Conservation (phyloP, 495 filamentous ascomycete species). For the Aspergillus haitiensis region DNA sequence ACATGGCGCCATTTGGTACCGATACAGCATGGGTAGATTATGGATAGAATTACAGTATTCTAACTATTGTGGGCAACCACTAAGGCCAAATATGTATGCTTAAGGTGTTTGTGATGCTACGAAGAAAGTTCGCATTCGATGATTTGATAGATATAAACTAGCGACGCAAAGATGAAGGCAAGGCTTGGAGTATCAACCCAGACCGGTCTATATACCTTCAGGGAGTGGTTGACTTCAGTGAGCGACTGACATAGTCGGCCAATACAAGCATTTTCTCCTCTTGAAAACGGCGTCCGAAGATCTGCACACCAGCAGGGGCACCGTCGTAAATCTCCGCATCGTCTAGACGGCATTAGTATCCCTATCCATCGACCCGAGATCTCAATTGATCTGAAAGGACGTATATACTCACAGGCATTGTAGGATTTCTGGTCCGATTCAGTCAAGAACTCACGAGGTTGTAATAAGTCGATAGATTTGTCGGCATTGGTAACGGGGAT, state of each 20-base stretch:
- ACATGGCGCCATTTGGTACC: too few relatives aligned
- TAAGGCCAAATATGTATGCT: too few relatives aligned
- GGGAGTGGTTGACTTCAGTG: not conserved
- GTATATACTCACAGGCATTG: slow-evolving; percentile 52
- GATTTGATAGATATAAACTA: too few relatives aligned
- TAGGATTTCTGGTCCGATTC: slow-evolving; percentile 46
- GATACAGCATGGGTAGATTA: too few relatives aligned
- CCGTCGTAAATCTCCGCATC: slow-evolving; percentile 55
- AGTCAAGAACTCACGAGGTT: slow-evolving; percentile 35
- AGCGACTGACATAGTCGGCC: slow-evolving; percentile 38
- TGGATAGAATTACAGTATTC: too few relatives aligned
- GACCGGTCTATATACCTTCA: not conserved
- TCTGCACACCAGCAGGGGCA: slow-evolving; percentile 54
- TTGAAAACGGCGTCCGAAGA: slow-evolving; percentile 50
- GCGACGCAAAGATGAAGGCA: too few relatives aligned
- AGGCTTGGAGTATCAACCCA: too few relatives aligned
- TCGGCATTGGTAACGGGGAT: slow-evolving; percentile 59
- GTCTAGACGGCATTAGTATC: slow-evolving; percentile 38
- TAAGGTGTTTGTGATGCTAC: too few relatives aligned
- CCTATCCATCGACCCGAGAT: not conserved
- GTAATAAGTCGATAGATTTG: slow-evolving; percentile 50
- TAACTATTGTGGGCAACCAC: too few relatives aligned
- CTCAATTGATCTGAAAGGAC: not conserved
- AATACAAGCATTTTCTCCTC: slow-evolving; percentile 55
- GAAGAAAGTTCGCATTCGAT: too few relatives aligned